Evolutionary conservation across 345 rosid genomes (phyloP).

Genomic region (Stellera chamaejasme): DNA sequence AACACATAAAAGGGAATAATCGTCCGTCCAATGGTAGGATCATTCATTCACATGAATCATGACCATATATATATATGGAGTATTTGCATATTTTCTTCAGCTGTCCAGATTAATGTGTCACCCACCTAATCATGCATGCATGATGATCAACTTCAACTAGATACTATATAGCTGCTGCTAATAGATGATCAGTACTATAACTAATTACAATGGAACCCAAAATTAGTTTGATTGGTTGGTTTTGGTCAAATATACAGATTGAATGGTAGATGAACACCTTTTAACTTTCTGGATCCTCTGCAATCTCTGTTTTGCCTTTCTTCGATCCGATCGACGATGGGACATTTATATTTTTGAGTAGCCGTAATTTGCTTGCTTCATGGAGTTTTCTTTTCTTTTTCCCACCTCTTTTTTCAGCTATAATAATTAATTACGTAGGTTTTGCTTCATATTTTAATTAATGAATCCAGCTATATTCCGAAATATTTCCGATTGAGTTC

Average conservation of each 20-base stretch:
- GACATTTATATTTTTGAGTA: constrained; percentile 1
- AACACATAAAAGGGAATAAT: constrained; percentile 47
- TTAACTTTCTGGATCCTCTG: constrained; percentile 12
- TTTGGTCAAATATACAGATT: constrained; percentile 18
- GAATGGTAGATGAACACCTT: constrained; percentile 37
- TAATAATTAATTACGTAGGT: no score
- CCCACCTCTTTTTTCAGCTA: no score
- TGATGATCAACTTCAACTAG: no score
- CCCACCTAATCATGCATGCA: constrained; percentile 13
- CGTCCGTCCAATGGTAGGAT: constrained; percentile 44
- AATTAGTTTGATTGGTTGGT: constrained; percentile 18
- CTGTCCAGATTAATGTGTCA: constrained; percentile 13
- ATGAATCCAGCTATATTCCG: no score
- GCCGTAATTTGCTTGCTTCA: no score
- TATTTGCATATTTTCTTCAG: constrained; percentile 5
- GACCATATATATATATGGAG: no score
- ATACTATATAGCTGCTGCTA: no score
- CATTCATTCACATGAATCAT: neutral
- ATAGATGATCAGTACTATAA: no score
- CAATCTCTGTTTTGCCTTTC: constrained; percentile 15
- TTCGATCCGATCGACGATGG: no score
- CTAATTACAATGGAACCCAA: neutral
- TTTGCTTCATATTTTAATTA: no score
- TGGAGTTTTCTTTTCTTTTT: no score
- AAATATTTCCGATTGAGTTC: no score